phyloP scores from a whole-genome alignment of 768 basidiomycete species.

The Pholiota molesta region DNA sequence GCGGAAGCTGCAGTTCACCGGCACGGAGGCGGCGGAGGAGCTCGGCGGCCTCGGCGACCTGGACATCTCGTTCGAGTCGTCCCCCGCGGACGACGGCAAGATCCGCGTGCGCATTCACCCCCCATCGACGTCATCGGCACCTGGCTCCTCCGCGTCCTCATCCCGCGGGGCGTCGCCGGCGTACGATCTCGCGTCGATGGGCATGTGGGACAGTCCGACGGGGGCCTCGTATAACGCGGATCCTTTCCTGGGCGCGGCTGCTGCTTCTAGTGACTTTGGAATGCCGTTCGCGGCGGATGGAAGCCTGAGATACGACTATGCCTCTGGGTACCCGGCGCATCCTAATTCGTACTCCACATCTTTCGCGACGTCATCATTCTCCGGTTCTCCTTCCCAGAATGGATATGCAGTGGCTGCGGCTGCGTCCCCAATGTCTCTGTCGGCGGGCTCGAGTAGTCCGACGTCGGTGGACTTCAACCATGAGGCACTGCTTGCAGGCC shows the following conservation, averaged over 20 bases:
- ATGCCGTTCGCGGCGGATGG: slow-evolving; percentile 37
- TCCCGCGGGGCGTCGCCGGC: slow-evolving; percentile 2
- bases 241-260: slow-evolving; percentile 25
- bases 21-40: slow-evolving; percentile 49
- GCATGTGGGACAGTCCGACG: background rate
- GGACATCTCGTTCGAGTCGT: slow-evolving; percentile 75
- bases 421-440: background rate
- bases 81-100: slow-evolving; percentile 65
- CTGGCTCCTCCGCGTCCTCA: slow-evolving; percentile 22
- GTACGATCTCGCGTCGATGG: background rate
- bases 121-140: slow-evolving; percentile 43
- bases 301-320: slow-evolving; percentile 33
- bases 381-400: background rate
- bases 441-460: background rate
- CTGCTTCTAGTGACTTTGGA: slow-evolving; percentile 30
- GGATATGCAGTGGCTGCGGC: slow-evolving; percentile 10
- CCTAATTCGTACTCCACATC: background rate
- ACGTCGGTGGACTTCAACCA: background rate
- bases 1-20: slow-evolving; percentile 62
- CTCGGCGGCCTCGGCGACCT: slow-evolving; percentile 56
- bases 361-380: background rate
- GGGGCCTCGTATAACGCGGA: slow-evolving; percentile 29
- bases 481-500: background rate
- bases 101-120: slow-evolving; percentile 77
- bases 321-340: background rate